phyloP scores from a whole-genome alignment of 306 rosid species.

The Medicago ruthenica region DNA sequence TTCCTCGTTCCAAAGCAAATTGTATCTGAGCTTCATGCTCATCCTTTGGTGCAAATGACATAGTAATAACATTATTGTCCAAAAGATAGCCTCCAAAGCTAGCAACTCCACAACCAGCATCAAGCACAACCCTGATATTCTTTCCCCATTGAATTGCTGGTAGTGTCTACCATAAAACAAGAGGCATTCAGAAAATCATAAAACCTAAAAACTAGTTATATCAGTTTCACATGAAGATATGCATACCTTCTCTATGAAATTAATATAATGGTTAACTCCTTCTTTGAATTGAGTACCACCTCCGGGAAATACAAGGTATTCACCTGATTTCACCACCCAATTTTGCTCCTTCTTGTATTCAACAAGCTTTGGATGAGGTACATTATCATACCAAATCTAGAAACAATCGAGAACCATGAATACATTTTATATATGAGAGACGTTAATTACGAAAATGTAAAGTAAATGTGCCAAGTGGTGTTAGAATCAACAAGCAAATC shows the following conservation, averaged over 20 bases:
- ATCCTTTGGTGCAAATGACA: constrained; percentile 99
- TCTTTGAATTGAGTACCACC: constrained; percentile 99
- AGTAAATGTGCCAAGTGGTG: neutral
- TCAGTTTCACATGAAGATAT: neutral
- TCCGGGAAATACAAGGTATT: constrained; percentile 85
- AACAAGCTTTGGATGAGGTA: constrained; percentile 89
- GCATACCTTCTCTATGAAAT: constrained; percentile 71
- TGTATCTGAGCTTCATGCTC: constrained; percentile 99
- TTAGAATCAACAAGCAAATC: neutral
- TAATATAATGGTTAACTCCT: constrained; percentile 72
- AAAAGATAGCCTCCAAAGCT: constrained; percentile 93
- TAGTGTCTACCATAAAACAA: constrained; percentile 53
- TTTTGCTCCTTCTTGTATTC: constrained; percentile 94
- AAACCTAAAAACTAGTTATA: neutral
- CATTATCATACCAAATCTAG: constrained; percentile 91
- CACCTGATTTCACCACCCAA: constrained; percentile 85
- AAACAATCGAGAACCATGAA: constrained; percentile 26
- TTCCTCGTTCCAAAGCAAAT: constrained; percentile 97
- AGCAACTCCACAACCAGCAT: constrained; percentile 98
- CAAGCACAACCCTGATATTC: constrained; percentile 82
- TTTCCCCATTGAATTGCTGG: constrained; percentile 77
- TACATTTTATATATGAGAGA: neutral
- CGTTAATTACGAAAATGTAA: neutral
- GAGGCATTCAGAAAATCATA: neutral
- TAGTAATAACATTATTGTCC: constrained; percentile 78